phyloP scores from a whole-genome alignment of 1,139 yeast genomes.

The Yamadazyma jaroonii region DNA sequence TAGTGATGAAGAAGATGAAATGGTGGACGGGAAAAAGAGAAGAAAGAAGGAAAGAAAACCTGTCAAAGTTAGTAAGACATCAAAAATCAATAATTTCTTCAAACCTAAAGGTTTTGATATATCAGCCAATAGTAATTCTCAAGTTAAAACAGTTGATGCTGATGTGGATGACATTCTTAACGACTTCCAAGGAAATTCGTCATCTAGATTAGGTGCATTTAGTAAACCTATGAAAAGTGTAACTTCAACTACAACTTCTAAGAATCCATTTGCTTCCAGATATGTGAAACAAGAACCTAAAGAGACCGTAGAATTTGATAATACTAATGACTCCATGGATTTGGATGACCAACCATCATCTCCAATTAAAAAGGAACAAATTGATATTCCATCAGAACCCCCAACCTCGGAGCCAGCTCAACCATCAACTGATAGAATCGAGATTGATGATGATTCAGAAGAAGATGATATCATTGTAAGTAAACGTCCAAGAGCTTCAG shows the following conservation, averaged over 20 bases:
- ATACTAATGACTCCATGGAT: conserved; percentile 16
- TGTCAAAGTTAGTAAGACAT: conserved; percentile 43
- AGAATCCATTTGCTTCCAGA: conserved; percentile 7
- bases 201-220: conserved; percentile 11
- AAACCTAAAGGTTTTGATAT: conserved; percentile 29
- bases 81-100: conserved; percentile 55
- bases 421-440: conserved; percentile 10
- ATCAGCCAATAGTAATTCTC: conserved; percentile 13
- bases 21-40: conserved; percentile 20
- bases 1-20: conserved; percentile 50
- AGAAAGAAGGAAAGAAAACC: conserved; percentile 32
- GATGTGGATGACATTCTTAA: conserved; percentile 47
- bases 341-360: conserved; percentile 30
- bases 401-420: conserved; percentile 6
- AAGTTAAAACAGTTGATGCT: conserved; percentile 28
- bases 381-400: conserved; percentile 11
- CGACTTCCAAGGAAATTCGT: conserved; percentile 27
- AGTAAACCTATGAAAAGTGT: conserved; percentile 4
- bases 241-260: conserved; percentile 3
- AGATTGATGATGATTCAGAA: conserved; percentile 29
- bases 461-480: conserved; percentile 55
- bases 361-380: conserved; percentile 23
- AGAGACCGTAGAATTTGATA: conserved; percentile 9
- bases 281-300: background rate
- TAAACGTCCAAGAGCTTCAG: conserved; percentile 43